These are phyloP conservation scores for Nitzschia sp. DNA, from an alignment of 108 stramenopile genomes.

Conservation along the genomic window DNA sequence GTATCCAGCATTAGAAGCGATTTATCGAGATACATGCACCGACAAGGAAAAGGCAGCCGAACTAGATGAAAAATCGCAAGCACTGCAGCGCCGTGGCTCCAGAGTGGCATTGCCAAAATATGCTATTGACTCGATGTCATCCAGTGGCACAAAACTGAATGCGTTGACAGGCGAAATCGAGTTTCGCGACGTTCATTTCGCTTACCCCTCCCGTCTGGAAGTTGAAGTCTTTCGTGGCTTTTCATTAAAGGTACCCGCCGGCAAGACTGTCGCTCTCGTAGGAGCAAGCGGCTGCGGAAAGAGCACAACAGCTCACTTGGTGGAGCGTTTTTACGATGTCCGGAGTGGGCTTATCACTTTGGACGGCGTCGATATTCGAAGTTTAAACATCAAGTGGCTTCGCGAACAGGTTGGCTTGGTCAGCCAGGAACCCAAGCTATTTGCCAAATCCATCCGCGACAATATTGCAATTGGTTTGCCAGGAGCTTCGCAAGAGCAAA, in stretches of 20 bases:
- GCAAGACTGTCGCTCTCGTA: constrained; percentile 70
- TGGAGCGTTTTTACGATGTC: constrained; percentile 89
- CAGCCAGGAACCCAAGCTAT: constrained; percentile 86
- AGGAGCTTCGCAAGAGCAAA: constrained; percentile 50
- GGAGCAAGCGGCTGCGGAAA: constrained; percentile 71
- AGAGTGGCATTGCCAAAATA: constrained; percentile 33
- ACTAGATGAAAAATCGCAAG: constrained; percentile 8
- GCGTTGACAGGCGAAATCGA: constrained; percentile 47
- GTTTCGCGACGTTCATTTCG: constrained; percentile 55
- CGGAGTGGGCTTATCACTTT: constrained; percentile 54
- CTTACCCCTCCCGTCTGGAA: constrained; percentile 62
- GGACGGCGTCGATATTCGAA: constrained; percentile 73
- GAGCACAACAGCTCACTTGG: constrained; percentile 60
- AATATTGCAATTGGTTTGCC: constrained; percentile 73
- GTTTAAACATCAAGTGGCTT: constrained; percentile 75
- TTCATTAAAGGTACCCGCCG: constrained; percentile 50
- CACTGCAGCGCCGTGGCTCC: constrained; percentile 19
- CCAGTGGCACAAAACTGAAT: constrained; percentile 42
- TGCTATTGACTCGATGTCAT: constrained; percentile 62
- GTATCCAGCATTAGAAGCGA: constrained; percentile 47
- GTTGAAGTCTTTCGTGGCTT: constrained; percentile 54
- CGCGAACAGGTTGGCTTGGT: constrained; percentile 86
- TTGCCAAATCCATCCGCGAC: constrained; percentile 32
- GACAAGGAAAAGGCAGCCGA: background rate
- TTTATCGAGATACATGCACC: constrained; percentile 24